Percentiles rank a stretch among this genome's conserved stretches.
Evolutionary conservation across 768 basidiomycete species (phyloP).

Genomic region (Tricholoma sp.): DNA sequence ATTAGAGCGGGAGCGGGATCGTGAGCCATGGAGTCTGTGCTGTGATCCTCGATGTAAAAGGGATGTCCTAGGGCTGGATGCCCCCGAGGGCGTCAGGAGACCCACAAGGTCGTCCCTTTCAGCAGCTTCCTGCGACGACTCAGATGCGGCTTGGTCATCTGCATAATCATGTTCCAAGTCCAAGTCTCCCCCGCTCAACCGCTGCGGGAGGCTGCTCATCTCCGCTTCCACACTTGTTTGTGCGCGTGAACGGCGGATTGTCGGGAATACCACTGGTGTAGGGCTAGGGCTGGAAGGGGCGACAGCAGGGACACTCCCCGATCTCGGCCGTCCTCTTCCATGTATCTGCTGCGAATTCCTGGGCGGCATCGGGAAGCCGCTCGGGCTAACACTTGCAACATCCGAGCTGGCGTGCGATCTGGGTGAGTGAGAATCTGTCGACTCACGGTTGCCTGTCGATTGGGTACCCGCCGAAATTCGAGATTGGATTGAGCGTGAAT

Average conservation of each 20-base stretch:
- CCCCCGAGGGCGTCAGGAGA: conserved; percentile 35
- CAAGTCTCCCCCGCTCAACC: not conserved
- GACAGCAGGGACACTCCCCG: conserved; percentile 31
- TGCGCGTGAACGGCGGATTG: conserved; percentile 14
- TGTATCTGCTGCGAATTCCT: conserved; percentile 31
- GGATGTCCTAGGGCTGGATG: conserved; percentile 47
- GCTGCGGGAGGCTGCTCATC: not conserved
- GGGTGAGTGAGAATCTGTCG: conserved; percentile 54
- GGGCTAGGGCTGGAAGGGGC: conserved; percentile 9
- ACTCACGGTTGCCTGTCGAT: conserved; percentile 60
- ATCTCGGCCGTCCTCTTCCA: conserved; percentile 23
- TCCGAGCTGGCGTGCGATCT: conserved; percentile 31
- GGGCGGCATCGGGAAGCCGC: conserved; percentile 39
- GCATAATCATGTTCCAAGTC: conserved; percentile 24
- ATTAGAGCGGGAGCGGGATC: conserved; percentile 27
- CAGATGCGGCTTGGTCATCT: conserved; percentile 37
- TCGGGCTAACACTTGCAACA: conserved; percentile 30
- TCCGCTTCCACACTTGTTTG: conserved; percentile 16
- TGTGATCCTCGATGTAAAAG: conserved; percentile 33
- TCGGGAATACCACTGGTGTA: conserved; percentile 24
- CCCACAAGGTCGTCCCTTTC: conserved; percentile 61
- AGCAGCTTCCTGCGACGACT: conserved; percentile 53
- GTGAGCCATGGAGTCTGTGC: conserved; percentile 27
- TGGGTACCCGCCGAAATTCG: conserved; percentile 41
- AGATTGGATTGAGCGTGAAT: conserved; percentile 30